These are phyloP conservation scores for Rutidosis leptorrhynchoides DNA, from an alignment of 129 eudicot species.

Conservation along the genomic window DNA sequence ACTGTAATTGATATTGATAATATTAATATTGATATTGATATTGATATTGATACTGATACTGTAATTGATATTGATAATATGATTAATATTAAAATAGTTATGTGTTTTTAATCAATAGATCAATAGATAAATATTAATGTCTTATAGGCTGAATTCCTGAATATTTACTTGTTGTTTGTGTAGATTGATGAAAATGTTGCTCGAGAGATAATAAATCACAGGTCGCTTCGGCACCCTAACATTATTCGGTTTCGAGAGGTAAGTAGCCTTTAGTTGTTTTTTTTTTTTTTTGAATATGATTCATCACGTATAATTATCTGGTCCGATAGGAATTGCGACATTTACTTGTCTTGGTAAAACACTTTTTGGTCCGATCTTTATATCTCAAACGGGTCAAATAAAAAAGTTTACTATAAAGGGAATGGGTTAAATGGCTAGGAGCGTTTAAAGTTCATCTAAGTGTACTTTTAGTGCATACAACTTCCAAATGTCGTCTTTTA, in stretches of 20 bases:
- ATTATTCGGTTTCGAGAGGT: slow-evolving; percentile 91
- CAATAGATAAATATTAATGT: slow-evolving; percentile 6
- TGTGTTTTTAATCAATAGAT: slow-evolving; percentile 9
- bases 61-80: no score
- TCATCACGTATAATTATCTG: neutral
- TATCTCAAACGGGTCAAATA: neutral
- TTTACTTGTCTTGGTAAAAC: slow-evolving; percentile 5
- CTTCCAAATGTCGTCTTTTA: neutral
- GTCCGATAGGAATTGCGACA: slow-evolving; percentile 8
- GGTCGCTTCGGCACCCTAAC: slow-evolving; percentile 86
- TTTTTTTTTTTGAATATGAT: neutral
- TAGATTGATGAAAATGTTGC: slow-evolving; percentile 96
- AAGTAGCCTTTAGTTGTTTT: slow-evolving; percentile 18
- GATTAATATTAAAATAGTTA: neutral
- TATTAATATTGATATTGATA: no score
- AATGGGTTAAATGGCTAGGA: neutral
- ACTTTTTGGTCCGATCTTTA: neutral
- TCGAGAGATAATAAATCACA: slow-evolving; percentile 83
- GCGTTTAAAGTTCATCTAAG: neutral
- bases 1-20: no score
- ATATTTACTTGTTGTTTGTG: slow-evolving; percentile 9
- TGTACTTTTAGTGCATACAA: no score
- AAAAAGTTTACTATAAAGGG: neutral
- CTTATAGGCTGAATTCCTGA: slow-evolving; percentile 12
- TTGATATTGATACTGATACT: no score